A percentile compares a stretch with the other conserved stretches of the same genome.
phyloP scores from a whole-genome alignment of 164 flowering plant genomes.

The Cinnamomum micranthum region DNA sequence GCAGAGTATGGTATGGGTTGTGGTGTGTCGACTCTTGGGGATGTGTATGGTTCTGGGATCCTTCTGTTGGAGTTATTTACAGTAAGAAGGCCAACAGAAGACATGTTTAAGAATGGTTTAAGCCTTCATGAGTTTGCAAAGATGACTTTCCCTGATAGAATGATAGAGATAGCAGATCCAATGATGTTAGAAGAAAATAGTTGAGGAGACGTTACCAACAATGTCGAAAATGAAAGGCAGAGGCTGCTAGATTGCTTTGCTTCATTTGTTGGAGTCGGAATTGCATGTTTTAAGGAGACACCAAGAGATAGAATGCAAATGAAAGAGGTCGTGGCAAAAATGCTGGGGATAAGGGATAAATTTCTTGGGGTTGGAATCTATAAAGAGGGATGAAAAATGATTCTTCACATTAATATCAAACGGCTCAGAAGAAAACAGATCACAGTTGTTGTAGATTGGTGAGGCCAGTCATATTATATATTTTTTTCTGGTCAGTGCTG shows the following conservation, averaged over 20 bases:
- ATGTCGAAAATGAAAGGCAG: no score
- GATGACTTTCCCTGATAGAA: background rate
- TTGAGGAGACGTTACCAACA: no score
- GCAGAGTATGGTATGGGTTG: background rate
- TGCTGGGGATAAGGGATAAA: background rate
- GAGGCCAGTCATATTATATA: no score
- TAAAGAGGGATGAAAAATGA: background rate
- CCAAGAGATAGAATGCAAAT: background rate
- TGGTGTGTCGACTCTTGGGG: background rate
- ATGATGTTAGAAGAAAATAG: background rate
- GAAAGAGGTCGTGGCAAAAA: background rate
- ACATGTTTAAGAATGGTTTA: background rate
- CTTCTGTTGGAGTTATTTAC: background rate
- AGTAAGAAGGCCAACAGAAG: background rate
- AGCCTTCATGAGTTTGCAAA: background rate
- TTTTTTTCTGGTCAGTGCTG: no score
- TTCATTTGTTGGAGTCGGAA: background rate
- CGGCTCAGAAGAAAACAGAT: no score
- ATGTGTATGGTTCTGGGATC: conserved; percentile 1
- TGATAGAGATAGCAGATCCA: background rate
- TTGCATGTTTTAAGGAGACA: background rate
- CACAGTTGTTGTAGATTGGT: no score
- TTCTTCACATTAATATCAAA: no score
- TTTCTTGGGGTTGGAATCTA: background rate
- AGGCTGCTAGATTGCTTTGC: background rate